phyloP scores from a whole-genome alignment of 1,284 basidiomycete species.

The Trichosporon sp. region DNA sequence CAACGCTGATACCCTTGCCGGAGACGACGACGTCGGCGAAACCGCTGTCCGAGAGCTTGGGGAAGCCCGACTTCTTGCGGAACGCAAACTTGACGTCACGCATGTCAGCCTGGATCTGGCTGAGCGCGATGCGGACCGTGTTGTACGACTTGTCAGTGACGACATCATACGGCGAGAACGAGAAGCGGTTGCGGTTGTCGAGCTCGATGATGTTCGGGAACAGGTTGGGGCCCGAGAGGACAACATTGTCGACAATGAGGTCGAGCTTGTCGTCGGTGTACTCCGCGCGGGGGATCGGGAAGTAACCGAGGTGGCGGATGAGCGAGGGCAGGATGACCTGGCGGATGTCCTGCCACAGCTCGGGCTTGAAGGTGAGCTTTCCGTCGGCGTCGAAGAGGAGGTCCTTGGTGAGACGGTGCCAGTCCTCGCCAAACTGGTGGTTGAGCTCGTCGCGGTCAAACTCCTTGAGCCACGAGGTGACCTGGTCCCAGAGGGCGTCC shows the following conservation, averaged over 20 bases:
- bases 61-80: constrained; percentile 45
- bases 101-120: constrained; percentile 91
- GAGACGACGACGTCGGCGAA: constrained; percentile 84
- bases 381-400: constrained; percentile 69
- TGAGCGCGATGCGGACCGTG: constrained; percentile 64
- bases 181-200: constrained; percentile 76
- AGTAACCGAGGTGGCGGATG: constrained; percentile 70
- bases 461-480: constrained; percentile 70
- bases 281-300: constrained; percentile 87
- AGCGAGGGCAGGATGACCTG: constrained; percentile 73
- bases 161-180: constrained; percentile 67
- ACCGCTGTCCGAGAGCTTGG: constrained; percentile 74
- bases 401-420: constrained; percentile 75
- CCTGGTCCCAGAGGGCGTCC: constrained; percentile 67
- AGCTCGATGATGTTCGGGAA: constrained; percentile 64
- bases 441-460: constrained; percentile 82
- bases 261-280: constrained; percentile 82
- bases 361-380: constrained; percentile 80
- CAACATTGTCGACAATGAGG: constrained; percentile 81
- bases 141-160: constrained; percentile 58
- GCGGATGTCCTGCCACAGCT: constrained; percentile 79
- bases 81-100: constrained; percentile 86
- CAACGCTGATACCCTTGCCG: constrained; percentile 55
- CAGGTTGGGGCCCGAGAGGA: constrained; percentile 66
- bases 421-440: constrained; percentile 71